A percentile compares a stretch with the other conserved stretches of the same genome.
Evolutionary conservation across 345 rosid genomes (phyloP).

Genomic region (Combretum micranthum): DNA sequence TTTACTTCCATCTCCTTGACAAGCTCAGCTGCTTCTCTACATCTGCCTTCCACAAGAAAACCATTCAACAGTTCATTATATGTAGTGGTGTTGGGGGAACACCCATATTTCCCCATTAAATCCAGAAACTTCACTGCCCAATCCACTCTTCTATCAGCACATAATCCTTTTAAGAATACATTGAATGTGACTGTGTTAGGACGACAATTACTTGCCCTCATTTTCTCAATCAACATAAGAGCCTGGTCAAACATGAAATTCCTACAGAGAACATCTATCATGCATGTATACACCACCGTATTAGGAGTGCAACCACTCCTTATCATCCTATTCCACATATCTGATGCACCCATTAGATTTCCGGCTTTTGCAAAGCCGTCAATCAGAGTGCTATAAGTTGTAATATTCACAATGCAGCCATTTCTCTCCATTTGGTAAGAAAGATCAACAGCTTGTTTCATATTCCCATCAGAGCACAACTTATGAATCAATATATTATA

Average conservation of each 20-base stretch:
- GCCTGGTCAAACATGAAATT: conserved; percentile 59
- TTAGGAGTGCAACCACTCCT: conserved; percentile 57
- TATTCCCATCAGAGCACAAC: conserved; percentile 46
- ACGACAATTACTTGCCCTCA: conserved; percentile 47
- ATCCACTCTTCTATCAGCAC: conserved; percentile 50
- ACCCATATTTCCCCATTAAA: conserved; percentile 42
- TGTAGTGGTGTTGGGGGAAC: conserved; percentile 54
- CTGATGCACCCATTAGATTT: conserved; percentile 50
- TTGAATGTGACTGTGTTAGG: conserved; percentile 66
- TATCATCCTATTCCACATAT: conserved; percentile 83
- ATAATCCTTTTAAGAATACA: conserved; percentile 60
- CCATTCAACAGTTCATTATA: conserved; percentile 68
- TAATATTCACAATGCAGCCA: conserved; percentile 39
- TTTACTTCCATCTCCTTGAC: conserved; percentile 40
- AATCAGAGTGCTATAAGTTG: conserved; percentile 62
- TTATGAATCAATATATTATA: conserved; percentile 65
- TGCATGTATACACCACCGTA: conserved; percentile 72
- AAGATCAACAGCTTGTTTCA: conserved; percentile 46
- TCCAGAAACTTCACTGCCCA: conserved; percentile 47
- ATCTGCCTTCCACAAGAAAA: conserved; percentile 36
- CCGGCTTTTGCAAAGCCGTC: conserved; percentile 70
- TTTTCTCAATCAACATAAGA: conserved; percentile 49
- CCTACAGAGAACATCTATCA: conserved; percentile 70
- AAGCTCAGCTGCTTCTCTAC: conserved; percentile 38
- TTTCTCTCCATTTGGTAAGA: conserved; percentile 49